phyloP scores from a whole-genome alignment of 108 stramenopile species.

The Schizochytrium sp. region DNA sequence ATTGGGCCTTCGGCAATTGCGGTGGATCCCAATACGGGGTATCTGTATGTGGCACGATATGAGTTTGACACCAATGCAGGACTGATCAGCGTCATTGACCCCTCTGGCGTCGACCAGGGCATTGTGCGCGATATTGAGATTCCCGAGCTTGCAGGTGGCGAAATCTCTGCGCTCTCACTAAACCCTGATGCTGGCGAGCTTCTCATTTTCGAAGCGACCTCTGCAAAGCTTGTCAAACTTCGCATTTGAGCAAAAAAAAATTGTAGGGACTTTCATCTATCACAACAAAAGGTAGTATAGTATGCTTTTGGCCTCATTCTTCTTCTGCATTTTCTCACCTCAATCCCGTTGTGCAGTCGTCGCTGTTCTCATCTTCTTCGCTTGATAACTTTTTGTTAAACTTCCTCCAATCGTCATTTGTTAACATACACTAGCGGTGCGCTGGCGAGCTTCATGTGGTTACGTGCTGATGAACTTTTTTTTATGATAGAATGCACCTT shows the following conservation, averaged over 20 bases:
- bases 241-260: not conserved
- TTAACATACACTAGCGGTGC: too few species aligned
- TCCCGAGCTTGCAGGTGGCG: not conserved
- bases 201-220: not conserved
- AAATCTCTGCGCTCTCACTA: not conserved
- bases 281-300: too few species aligned
- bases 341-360: too few species aligned
- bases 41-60: not conserved
- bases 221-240: not conserved
- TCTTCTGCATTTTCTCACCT: too few species aligned
- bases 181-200: not conserved
- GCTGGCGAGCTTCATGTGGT: too few species aligned
- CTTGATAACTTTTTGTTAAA: too few species aligned
- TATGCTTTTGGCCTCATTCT: too few species aligned
- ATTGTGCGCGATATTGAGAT: conserved; percentile 1
- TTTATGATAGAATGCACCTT: too few species aligned
- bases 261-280: too few species aligned
- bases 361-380: too few species aligned
- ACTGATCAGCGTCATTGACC: not conserved
- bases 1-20: conserved; percentile 19
- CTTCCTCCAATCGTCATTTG: too few species aligned
- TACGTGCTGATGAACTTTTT: too few species aligned
- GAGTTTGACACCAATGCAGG: not conserved
- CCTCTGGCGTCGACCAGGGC: not conserved
- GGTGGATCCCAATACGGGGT: not conserved